These are phyloP conservation scores for Mycena sp. DNA, from an alignment of 1,284 basidiomycete species.

Conservation along the genomic window DNA sequence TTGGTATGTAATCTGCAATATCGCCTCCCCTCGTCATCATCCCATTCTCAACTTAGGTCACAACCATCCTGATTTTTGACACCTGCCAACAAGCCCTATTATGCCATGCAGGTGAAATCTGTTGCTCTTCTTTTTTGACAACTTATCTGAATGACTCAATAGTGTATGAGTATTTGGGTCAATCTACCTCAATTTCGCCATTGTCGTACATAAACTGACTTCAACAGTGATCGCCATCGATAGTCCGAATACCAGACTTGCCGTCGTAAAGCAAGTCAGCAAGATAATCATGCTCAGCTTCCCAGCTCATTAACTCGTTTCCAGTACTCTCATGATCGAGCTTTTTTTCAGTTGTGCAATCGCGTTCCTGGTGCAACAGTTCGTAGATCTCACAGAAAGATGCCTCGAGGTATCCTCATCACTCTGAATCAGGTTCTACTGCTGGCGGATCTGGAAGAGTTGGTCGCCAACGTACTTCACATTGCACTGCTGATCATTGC, in stretches of 20 bases:
- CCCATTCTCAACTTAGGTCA: not conserved
- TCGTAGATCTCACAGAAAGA: not conserved
- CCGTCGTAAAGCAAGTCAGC: not conserved
- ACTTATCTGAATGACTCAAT: too few relatives aligned
- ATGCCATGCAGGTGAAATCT: constrained; percentile 17
- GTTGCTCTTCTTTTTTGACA: too few relatives aligned
- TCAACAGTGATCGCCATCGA: too few relatives aligned
- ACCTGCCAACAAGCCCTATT: constrained; percentile 19
- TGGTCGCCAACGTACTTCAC: not conserved
- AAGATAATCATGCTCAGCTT: not conserved
- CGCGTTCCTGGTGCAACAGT: constrained; percentile 28
- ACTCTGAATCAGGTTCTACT: constrained; percentile 15
- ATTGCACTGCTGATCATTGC: not conserved
- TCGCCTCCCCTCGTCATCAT: constrained; percentile 14
- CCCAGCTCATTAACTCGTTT: not conserved
- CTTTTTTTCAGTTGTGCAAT: constrained; percentile 30
- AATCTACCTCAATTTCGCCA: too few relatives aligned
- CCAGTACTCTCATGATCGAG: constrained; percentile 27
- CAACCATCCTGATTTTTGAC: constrained; percentile 15
- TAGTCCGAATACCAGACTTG: too few relatives aligned
- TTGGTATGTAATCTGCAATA: constrained; percentile 7
- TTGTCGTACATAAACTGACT: too few relatives aligned
- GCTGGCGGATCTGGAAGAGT: constrained; percentile 21
- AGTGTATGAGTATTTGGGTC: constrained; percentile 23
- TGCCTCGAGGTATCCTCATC: not conserved